Evolutionary conservation across 2,329 filamentous ascomycete species (phyloP), one percentile per base, ranked within the genome.

Genomic region (Colletotrichum trifolii): DNA sequence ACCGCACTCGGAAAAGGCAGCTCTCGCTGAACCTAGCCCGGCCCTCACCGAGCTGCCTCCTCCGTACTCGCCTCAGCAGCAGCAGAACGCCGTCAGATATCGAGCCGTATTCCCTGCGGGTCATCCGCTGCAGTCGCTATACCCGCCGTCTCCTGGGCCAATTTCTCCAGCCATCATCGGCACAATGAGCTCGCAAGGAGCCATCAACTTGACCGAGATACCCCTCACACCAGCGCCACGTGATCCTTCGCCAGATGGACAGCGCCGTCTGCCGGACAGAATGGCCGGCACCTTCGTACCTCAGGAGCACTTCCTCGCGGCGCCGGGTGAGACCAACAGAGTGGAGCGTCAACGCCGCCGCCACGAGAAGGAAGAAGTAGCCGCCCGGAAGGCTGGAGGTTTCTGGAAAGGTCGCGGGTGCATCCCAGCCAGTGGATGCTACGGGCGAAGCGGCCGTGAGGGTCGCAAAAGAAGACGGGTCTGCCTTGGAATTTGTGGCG

Each of bases 401-500:
- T 81, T 87, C 46, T 92, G 89, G 88, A 85, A 86, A 71, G 89
- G 89, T 2, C 83, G 89, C 52, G 86, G 85, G 9, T 91, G 86
- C 66, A 80, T 92, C 40, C 83, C 87, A 0, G 79, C 83, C 13
- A 83, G 79, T n/a, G 89, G 89, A 2, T 91, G 89, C 74, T 89
- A 88, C 72, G 89, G 90, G 1, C 82, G 88, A 17, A 78, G 79
- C 2, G 88, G 88, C 1, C 83, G 85, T 1, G 89, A 91, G 71
- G 88, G 87, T 3, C 85, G 89, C 63, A 85, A 87, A 71, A 83
- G 83, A 71, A 84, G 89, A 65, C 82, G 90, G 15, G 81, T 89
- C 59, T 91, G 87, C 68, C 71, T 89, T 45, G 78, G 78, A 7
- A 76, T 90, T 12, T 77, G 83, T 34, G 77, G 79, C 11, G 79